phyloP scores from a whole-genome alignment of 202 grass and related monocot genomes.

The Elaeis oleifera region DNA sequence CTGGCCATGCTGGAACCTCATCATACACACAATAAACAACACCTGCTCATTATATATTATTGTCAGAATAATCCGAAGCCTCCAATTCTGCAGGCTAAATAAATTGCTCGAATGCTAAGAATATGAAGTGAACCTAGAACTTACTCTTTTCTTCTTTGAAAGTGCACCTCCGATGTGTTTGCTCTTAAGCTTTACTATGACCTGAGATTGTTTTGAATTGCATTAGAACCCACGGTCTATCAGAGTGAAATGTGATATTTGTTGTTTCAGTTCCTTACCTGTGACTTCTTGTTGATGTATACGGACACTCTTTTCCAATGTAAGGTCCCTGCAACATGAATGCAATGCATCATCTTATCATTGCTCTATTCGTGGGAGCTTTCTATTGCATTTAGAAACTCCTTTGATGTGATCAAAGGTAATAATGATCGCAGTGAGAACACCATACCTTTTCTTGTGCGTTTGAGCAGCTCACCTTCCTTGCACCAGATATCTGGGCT shows the following conservation, averaged over 20 bases:
- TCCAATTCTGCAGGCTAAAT: too few relatives aligned
- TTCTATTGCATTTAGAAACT: too few relatives aligned
- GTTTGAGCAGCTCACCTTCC: conserved; percentile 82
- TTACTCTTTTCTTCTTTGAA: conserved; percentile 95
- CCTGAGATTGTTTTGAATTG: conserved; percentile 29
- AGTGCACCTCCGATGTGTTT: conserved; percentile 84
- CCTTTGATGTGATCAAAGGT: too few relatives aligned
- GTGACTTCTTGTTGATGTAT: conserved; percentile 83
- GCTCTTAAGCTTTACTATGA: conserved; percentile 89
- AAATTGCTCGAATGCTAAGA: too few relatives aligned
- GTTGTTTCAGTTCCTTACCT: conserved; percentile 32
- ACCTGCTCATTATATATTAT: conserved; percentile 3
- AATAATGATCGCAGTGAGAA: background rate
- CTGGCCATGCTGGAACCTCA: conserved; percentile 41
- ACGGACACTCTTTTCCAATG: conserved; percentile 58
- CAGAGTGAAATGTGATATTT: background rate
- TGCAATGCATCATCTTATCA: background rate
- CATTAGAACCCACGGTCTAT: background rate
- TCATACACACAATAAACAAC: conserved; percentile 29
- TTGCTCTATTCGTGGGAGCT: too few relatives aligned
- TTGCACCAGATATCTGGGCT: conserved; percentile 97
- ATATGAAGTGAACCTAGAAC: conserved; percentile 2
- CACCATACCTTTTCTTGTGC: conserved; percentile 64
- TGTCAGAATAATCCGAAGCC: too few relatives aligned
- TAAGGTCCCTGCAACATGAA: conserved; percentile 59